phyloP scores from a whole-genome alignment of 2,329 filamentous ascomycete genomes.

The Meredithiella fracta region DNA sequence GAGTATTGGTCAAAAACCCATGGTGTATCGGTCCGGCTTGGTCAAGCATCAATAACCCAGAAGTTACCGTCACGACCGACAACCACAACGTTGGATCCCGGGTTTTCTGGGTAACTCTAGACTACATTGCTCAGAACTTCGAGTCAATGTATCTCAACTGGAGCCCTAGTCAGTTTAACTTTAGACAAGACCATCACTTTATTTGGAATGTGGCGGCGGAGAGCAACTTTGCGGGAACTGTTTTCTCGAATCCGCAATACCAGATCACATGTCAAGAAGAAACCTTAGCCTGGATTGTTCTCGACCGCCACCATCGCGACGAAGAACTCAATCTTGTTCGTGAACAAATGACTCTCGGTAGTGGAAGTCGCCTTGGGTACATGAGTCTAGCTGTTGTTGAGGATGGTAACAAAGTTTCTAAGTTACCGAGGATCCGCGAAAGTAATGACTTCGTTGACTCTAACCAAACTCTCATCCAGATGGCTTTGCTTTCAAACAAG shows the following conservation, averaged over 20 bases:
- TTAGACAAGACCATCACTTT: constrained; percentile 82
- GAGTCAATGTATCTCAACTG: constrained; percentile 95
- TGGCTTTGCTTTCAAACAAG: constrained; percentile 29
- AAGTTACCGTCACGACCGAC: constrained; percentile 14
- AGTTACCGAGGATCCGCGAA: constrained; percentile 54
- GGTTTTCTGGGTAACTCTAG: constrained; percentile 78
- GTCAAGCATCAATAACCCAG: constrained; percentile 1
- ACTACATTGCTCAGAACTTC: constrained; percentile 79
- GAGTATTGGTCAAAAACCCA: constrained; percentile 82
- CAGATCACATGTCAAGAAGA: constrained; percentile 42
- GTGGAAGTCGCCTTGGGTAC: constrained; percentile 47
- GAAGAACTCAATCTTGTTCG: constrained; percentile 38
- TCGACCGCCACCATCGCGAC: constrained; percentile 72
- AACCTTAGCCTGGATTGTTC: constrained; percentile 63
- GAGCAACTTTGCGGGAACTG: constrained; percentile 33
- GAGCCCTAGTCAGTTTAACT: constrained; percentile 70
- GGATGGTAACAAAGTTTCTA: constrained; percentile 52
- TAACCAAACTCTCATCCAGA: constrained; percentile 70
- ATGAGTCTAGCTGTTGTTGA: constrained; percentile 77
- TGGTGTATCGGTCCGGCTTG: constrained; percentile 55
- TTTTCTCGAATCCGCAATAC: constrained; percentile 55
- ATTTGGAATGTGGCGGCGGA: constrained; percentile 50
- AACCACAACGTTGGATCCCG: constrained; percentile 34
- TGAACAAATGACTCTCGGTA: neutral
- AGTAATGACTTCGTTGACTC: constrained; percentile 84